phyloP scores from a whole-genome alignment of 2,329 filamentous ascomycete species.

The Aspergillus tamarii region DNA sequence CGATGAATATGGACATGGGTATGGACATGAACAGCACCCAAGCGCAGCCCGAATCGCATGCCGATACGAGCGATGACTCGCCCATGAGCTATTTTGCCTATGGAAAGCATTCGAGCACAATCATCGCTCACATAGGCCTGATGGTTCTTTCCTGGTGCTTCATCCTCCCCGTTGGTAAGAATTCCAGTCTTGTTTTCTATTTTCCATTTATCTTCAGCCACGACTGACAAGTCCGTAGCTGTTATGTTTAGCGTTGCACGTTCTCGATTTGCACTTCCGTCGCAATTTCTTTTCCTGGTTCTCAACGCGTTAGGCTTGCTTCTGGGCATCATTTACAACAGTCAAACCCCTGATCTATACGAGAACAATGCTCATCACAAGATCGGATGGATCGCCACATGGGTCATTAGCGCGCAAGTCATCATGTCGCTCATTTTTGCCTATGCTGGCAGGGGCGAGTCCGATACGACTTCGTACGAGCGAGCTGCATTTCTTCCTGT shows the following conservation, averaged over 20 bases:
- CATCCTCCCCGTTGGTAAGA: constrained; percentile 70
- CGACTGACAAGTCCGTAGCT: constrained; percentile 51
- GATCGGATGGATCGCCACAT: constrained; percentile 71
- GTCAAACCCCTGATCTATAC: constrained; percentile 26
- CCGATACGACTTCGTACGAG: constrained; percentile 47
- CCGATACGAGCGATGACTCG: constrained; percentile 27
- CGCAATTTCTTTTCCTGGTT: constrained; percentile 25
- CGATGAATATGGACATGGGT: constrained; percentile 36
- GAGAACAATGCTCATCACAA: constrained; percentile 28
- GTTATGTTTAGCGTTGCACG: constrained; percentile 84
- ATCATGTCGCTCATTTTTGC: constrained; percentile 67
- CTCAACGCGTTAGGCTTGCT: constrained; percentile 25
- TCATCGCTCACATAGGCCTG: constrained; percentile 71
- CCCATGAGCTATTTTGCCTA: constrained; percentile 50
- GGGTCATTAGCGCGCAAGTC: constrained; percentile 71
- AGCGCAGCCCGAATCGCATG: constrained; percentile 20
- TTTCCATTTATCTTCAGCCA: not conserved
- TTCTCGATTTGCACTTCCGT: constrained; percentile 73
- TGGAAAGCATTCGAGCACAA: constrained; percentile 45
- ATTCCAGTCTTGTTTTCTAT: not conserved
- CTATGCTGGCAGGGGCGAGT: constrained; percentile 55
- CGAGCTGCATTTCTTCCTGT: constrained; percentile 65
- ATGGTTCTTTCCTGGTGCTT: constrained; percentile 76
- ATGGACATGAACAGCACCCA: constrained; percentile 26
- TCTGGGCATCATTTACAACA: constrained; percentile 26